Conservation (phyloP, 345 rosid species). For the Gynandropsis gynandra region DNA sequence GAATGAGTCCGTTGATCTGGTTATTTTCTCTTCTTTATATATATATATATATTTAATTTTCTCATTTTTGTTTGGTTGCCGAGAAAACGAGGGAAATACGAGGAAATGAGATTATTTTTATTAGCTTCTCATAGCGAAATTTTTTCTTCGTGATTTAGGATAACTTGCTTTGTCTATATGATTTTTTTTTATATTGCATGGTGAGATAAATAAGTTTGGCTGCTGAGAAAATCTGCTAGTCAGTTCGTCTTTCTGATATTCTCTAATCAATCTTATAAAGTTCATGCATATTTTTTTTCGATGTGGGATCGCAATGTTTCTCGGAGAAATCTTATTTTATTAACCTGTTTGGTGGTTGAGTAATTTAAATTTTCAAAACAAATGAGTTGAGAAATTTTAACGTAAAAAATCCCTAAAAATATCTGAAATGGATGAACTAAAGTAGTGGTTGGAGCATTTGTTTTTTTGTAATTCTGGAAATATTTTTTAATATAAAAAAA, state of each 20-base stretch:
- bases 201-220: too few species aligned
- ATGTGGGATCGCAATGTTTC: not conserved
- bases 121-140: not conserved
- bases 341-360: too few species aligned
- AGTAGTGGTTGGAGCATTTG: too few species aligned
- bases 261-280: too few species aligned
- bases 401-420: too few species aligned
- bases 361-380: too few species aligned
- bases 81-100: not conserved
- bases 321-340: not conserved
- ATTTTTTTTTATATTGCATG: not conserved
- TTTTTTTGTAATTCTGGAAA: too few species aligned
- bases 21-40: constrained; percentile 14
- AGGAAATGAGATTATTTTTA: not conserved
- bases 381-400: too few species aligned
- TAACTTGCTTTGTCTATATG: not conserved
- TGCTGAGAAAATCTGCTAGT: too few species aligned
- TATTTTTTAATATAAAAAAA: too few species aligned
- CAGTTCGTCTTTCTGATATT: not conserved
- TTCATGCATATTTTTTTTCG: not conserved
- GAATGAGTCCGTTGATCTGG: constrained; percentile 77
- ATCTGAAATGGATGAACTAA: too few species aligned
- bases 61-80: not conserved
- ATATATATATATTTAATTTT: not conserved
- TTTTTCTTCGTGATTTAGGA: not conserved